These are phyloP conservation scores for Sugiyamaella floridensis DNA, from an alignment of 805 yeast genomes.

Conservation along the genomic window DNA sequence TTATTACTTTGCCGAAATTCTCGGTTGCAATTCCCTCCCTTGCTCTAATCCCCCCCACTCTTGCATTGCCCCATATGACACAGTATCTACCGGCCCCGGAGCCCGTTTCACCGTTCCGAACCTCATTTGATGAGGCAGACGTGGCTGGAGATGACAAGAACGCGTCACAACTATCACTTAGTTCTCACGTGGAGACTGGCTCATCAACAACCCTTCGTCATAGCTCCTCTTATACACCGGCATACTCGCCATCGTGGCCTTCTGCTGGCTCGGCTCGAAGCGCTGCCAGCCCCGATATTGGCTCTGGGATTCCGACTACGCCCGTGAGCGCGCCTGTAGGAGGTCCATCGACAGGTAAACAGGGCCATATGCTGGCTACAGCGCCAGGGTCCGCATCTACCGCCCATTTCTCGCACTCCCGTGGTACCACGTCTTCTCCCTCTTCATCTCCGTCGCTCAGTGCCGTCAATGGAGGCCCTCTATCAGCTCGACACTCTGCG, in stretches of 20 bases:
- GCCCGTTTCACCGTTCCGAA: slow-evolving; percentile 24
- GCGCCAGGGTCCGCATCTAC: background rate
- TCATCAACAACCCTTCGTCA: background rate
- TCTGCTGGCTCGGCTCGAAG: background rate
- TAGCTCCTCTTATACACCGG: background rate
- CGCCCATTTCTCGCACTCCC: background rate
- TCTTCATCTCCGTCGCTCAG: background rate
- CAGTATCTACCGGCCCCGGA: slow-evolving; percentile 24
- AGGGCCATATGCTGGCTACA: background rate
- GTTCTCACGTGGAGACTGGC: background rate
- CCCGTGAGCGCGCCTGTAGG: background rate
- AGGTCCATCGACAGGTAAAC: background rate
- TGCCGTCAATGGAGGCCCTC: background rate
- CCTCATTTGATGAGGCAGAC: slow-evolving; percentile 15
- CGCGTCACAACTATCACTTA: background rate
- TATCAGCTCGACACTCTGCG: background rate
- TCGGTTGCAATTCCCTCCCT: background rate
- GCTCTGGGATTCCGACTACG: background rate
- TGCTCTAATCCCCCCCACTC: background rate
- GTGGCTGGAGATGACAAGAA: background rate
- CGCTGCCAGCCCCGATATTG: background rate
- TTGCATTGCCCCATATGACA: background rate
- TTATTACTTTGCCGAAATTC: too few relatives aligned
- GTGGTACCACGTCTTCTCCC: background rate
- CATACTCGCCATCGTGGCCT: background rate